Percentiles rank a stretch among this genome's conserved stretches.
phyloP scores from a whole-genome alignment of 805 yeast genomes.

The Lipomyces yamanashiensis region DNA sequence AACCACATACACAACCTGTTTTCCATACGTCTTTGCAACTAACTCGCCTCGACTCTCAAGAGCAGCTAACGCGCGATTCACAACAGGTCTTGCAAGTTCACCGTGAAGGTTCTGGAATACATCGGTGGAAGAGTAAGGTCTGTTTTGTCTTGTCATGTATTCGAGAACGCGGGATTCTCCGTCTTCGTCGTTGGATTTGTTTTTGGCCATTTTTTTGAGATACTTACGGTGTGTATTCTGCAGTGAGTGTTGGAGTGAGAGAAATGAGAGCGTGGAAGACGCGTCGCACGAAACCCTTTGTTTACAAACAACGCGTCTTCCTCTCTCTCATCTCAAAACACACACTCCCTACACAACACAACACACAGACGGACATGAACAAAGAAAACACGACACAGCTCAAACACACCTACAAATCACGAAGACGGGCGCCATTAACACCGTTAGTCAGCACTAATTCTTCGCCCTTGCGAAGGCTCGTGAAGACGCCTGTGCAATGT shows the following conservation, averaged over 20 bases:
- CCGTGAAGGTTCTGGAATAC: constrained; percentile 34
- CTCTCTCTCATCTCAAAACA: neutral
- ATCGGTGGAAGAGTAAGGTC: constrained; percentile 37
- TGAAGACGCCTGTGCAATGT: too few species aligned
- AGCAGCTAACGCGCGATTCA: constrained; percentile 30
- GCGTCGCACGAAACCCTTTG: constrained; percentile 7
- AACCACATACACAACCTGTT: constrained; percentile 33
- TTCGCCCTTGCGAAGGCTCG: neutral
- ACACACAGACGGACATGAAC: neutral
- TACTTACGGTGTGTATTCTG: neutral
- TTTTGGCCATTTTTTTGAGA: constrained; percentile 13
- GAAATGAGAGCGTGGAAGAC: neutral
- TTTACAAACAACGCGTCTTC: constrained; percentile 15
- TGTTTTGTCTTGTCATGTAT: constrained; percentile 33
- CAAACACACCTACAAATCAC: constrained; percentile 1
- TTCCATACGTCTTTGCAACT: constrained; percentile 31
- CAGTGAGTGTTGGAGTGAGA: neutral
- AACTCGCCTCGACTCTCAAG: constrained; percentile 29
- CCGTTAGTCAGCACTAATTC: neutral
- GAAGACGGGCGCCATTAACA: constrained; percentile 1
- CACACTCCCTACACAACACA: too few species aligned
- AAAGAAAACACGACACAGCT: neutral
- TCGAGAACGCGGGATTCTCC: constrained; percentile 18
- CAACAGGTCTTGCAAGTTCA: constrained; percentile 21
- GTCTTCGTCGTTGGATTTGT: constrained; percentile 1